These are phyloP conservation scores for Diaporthe nobilis DNA, from an alignment of 2,329 filamentous ascomycete species.

Conservation along the genomic window DNA sequence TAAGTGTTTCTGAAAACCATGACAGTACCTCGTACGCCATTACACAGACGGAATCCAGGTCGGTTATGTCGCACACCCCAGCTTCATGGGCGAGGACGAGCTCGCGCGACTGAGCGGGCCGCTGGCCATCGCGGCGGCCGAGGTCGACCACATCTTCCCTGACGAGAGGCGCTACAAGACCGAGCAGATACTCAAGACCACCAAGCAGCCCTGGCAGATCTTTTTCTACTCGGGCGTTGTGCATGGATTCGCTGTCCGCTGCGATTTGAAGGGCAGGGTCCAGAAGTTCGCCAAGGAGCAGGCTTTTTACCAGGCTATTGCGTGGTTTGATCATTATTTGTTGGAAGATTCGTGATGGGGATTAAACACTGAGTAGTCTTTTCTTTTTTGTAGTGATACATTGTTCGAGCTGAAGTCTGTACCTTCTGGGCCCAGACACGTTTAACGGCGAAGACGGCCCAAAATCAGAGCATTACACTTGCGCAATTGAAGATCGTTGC, in stretches of 20 bases:
- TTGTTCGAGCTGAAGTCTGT: too few relatives aligned
- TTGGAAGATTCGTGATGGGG: background rate
- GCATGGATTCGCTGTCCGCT: background rate
- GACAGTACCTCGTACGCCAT: background rate
- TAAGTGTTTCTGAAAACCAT: background rate
- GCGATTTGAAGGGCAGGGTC: background rate
- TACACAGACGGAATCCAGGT: background rate
- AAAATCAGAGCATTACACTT: too few relatives aligned
- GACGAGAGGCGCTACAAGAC: background rate
- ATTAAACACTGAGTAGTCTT: background rate
- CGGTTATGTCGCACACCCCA: background rate
- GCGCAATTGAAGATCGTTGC: too few relatives aligned
- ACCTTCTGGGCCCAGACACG: too few relatives aligned
- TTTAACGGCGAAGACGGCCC: too few relatives aligned
- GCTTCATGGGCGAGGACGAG: conserved; percentile 1
- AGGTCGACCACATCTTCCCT: background rate
- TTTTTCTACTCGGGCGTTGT: background rate
- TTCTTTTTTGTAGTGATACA: too few relatives aligned
- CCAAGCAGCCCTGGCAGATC: conserved; percentile 8
- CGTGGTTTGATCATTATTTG: background rate
- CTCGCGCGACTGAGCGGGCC: background rate
- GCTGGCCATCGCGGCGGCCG: background rate
- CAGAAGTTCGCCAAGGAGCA: background rate
- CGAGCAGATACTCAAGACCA: background rate
- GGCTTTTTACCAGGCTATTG: conserved; percentile 1